These are phyloP conservation scores for Penicillium sp. DNA, from an alignment of 2,329 filamentous ascomycete genomes.

Conservation along the genomic window DNA sequence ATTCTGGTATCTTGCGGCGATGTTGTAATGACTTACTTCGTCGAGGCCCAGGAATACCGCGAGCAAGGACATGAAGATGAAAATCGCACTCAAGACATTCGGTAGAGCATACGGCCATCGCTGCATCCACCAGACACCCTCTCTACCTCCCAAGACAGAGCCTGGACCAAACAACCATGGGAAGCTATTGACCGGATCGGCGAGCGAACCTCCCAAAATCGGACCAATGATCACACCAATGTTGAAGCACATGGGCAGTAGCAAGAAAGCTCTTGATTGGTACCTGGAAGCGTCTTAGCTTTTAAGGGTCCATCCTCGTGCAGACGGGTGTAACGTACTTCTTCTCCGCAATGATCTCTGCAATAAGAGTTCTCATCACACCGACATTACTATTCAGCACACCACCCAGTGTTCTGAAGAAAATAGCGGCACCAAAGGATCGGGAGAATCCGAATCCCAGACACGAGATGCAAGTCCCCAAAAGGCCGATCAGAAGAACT, in stretches of 20 bases:
- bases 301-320: background rate
- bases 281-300: slow-evolving; percentile 32
- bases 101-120: slow-evolving; percentile 70
- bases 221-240: slow-evolving; percentile 63
- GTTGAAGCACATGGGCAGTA: slow-evolving; percentile 71
- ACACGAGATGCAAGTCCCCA: slow-evolving; percentile 67
- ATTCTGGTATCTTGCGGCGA: background rate
- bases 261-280: slow-evolving; percentile 58
- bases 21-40: slow-evolving; percentile 51
- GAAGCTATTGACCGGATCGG: slow-evolving; percentile 65
- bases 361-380: slow-evolving; percentile 74
- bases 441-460: slow-evolving; percentile 70
- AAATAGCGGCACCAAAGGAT: slow-evolving; percentile 63
- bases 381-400: slow-evolving; percentile 72
- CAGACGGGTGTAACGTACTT: slow-evolving; percentile 47
- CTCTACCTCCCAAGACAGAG: slow-evolving; percentile 57
- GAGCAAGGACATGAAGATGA: slow-evolving; percentile 58
- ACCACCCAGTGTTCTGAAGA: slow-evolving; percentile 68
- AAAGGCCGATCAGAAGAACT: slow-evolving; percentile 74
- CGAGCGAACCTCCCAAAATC: slow-evolving; percentile 65
- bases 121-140: slow-evolving; percentile 65
- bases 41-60: slow-evolving; percentile 66
- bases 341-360: slow-evolving; percentile 71
- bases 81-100: slow-evolving; percentile 65
- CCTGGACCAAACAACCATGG: slow-evolving; percentile 64